These are phyloP conservation scores for Gaultheria prostrata DNA, from an alignment of 148 eudicot species.

Conservation along the genomic window DNA sequence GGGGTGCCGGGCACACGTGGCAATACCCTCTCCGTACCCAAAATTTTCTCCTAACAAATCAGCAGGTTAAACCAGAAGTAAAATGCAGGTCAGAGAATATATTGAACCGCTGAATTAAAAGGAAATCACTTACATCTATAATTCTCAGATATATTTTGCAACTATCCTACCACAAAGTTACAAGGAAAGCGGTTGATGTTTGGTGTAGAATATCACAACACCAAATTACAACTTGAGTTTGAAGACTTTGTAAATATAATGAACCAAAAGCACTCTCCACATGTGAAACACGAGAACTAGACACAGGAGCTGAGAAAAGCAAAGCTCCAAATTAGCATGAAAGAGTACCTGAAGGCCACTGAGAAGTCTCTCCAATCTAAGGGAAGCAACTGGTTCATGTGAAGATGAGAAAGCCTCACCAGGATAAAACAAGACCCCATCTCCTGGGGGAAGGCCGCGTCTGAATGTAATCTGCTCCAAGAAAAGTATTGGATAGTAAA, in stretches of 20 bases:
- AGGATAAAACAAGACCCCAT: slow-evolving; percentile 94
- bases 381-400: slow-evolving; percentile 85
- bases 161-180: background rate
- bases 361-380: slow-evolving; percentile 85
- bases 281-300: background rate
- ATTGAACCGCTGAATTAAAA: background rate
- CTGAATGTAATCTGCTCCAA: slow-evolving; percentile 72
- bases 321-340: background rate
- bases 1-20: no score
- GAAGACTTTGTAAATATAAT: background rate
- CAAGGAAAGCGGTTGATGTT: background rate
- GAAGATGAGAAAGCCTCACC: slow-evolving; percentile 94
- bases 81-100: background rate
- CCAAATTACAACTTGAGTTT: background rate
- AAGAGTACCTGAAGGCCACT: slow-evolving; percentile 93
- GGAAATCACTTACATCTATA: background rate
- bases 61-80: background rate
- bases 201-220: background rate
- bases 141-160: background rate
- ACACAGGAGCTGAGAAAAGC: background rate
- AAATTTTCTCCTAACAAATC: no score
- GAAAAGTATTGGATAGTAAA: background rate
- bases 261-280: slow-evolving; percentile 3
- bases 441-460: slow-evolving; percentile 98
- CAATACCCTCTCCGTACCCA: no score